Percentiles rank a stretch among this genome's conserved stretches.
These are phyloP conservation scores for Antarctomyces pellizariae DNA, from an alignment of 495 filamentous ascomycete genomes.

Conservation along the genomic window DNA sequence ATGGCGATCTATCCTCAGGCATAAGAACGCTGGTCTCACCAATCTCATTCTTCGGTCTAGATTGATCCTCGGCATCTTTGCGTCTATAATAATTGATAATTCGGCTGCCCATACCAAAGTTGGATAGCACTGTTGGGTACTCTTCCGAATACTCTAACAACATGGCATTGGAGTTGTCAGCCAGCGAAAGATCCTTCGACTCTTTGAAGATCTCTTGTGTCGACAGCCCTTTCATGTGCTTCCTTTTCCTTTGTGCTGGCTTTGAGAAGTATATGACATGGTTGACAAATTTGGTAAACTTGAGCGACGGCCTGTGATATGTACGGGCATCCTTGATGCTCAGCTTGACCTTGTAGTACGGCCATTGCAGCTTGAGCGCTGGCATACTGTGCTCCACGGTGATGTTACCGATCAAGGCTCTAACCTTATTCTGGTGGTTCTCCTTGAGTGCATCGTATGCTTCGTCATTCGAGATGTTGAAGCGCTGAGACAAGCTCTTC, in stretches of 20 bases:
- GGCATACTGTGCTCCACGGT: conserved; percentile 80
- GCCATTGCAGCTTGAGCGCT: conserved; percentile 73
- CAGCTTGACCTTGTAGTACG: conserved; percentile 76
- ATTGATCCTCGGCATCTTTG: conserved; percentile 54
- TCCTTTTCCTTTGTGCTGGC: conserved; percentile 49
- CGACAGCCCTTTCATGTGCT: conserved; percentile 51
- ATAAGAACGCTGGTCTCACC: conserved; percentile 72
- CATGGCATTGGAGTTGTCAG: conserved; percentile 66
- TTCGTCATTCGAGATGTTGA: conserved; percentile 90
- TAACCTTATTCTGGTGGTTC: conserved; percentile 86
- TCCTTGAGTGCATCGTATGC: conserved; percentile 91
- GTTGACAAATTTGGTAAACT: conserved; percentile 29
- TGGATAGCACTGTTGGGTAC: conserved; percentile 70
- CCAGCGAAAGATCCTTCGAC: conserved; percentile 55
- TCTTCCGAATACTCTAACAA: conserved; percentile 94
- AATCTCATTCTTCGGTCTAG: conserved; percentile 51
- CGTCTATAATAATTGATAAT: conserved; percentile 92
- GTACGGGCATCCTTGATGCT: conserved; percentile 58
- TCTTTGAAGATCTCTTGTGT: conserved; percentile 49
- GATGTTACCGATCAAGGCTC: conserved; percentile 67
- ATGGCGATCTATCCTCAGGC: conserved; percentile 85
- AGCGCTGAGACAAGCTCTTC: conserved; percentile 45
- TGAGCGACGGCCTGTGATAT: conserved; percentile 62
- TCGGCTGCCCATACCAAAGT: conserved; percentile 89
- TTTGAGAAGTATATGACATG: conserved; percentile 32